These are phyloP conservation scores for Plasmodium blacklocki DNA, from an alignment of 169 alveolate genomes.

Conservation along the genomic window DNA sequence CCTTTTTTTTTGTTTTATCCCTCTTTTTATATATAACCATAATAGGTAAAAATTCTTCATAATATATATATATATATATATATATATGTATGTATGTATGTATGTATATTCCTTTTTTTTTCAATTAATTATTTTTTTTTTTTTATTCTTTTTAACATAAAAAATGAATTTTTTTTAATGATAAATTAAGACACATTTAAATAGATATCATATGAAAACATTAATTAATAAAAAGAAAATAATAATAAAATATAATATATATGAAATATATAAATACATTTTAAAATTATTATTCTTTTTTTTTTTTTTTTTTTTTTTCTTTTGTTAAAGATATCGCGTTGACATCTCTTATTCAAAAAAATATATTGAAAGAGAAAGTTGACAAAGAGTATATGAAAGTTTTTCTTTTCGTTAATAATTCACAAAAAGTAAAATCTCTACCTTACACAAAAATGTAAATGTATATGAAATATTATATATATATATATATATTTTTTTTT, in stretches of 20 bases:
- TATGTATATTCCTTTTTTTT: neutral
- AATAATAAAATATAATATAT: neutral
- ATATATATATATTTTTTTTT: neutral
- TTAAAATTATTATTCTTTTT: conserved; percentile 2
- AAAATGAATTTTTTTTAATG: no score
- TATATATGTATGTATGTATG: neutral
- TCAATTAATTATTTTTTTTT: neutral
- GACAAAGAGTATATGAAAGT: conserved; percentile 10
- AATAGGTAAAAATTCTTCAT: no score
- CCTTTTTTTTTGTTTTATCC: no score
- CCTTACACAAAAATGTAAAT: neutral
- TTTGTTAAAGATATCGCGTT: conserved; percentile 24
- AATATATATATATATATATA: conserved; percentile 2
- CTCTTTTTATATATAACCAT: no score
- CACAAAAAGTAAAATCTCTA: conserved; percentile 30
- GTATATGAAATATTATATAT: neutral
- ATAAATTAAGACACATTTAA: no score
- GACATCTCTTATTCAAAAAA: conserved; percentile 19
- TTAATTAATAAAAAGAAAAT: no score
- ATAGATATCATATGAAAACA: no score
- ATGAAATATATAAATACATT: neutral
- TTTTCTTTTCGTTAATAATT: conserved; percentile 54
- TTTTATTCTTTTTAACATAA: neutral
- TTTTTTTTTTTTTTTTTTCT: conserved; percentile 1
- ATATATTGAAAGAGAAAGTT: conserved; percentile 17